Evolutionary conservation across 495 filamentous ascomycete species (phyloP), one percentile per base, ranked within the genome.

Genomic region (Aspergillus carlsbadensis): DNA sequence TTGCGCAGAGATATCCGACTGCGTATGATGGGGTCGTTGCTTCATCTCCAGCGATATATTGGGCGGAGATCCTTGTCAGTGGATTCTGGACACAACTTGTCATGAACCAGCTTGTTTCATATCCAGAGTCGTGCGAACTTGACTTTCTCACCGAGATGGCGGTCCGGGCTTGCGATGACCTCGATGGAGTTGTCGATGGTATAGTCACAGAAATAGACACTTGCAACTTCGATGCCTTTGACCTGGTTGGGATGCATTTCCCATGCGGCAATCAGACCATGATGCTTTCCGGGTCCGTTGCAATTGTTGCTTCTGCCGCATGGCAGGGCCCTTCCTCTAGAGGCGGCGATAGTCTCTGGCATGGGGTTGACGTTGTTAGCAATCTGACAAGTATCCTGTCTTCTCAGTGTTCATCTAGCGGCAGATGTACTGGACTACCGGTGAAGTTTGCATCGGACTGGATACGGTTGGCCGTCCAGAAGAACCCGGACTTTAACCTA

Each of bases 1-100:
- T 65, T 1, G 72, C 70, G 7, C 67, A 77, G 48, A 63, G 68
- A 39, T 76, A 68, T 55, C 76, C 76, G 1, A 62, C 58, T 15
- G 66, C 73, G 10, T 80, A 84, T 54, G 84, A 89, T 63, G 86
- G 86, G 20, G 81, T 83, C 11, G 66, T 87, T 15, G 75, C 77
- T 24, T 82, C 80, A 2, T 75, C 81, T 17, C 78, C 69, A 10
- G 67, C 68, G 21, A 42, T 57, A 36, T 36, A 50, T 37, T 57
- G 36, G 37, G 45, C 44, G 4, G 54, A 57, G 37, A 47, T 57
- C 34, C 37, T 57, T 18, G 37, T 44, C 24, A 33, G 24, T 13
- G 54, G 65, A 22, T 70, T 65, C 53, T 78, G 72, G 59, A 75
- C 70, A 34, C 71, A 74, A 29, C 64, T 78, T 11, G 21, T 49